These are phyloP conservation scores for Neofusicoccum sp. DNA, from an alignment of 2,329 filamentous ascomycete species.

Conservation along the genomic window DNA sequence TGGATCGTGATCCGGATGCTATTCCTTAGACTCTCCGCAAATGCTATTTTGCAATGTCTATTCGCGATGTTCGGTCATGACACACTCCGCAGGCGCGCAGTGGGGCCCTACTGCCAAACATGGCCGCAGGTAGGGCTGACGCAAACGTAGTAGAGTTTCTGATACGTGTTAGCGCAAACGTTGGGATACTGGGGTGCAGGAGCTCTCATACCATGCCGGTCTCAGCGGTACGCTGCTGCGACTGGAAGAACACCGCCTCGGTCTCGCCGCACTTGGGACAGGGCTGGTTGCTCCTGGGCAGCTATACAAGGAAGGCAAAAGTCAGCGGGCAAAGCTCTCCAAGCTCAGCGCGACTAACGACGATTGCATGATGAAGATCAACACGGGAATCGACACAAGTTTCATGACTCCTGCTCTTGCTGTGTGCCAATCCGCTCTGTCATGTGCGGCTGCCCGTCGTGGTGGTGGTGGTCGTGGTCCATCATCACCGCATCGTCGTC, in stretches of 20 bases:
- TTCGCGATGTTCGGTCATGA: not conserved
- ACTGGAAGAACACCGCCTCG: conserved; percentile 98
- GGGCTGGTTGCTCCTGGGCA: conserved; percentile 82
- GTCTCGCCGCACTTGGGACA: conserved; percentile 84
- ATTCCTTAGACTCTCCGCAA: not conserved
- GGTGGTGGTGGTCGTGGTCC: conserved; percentile 23
- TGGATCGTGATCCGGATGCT: not conserved
- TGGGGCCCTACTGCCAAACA: conserved; percentile 63
- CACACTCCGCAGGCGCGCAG: not conserved
- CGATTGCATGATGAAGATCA: conserved; percentile 17
- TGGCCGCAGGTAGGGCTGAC: conserved; percentile 90
- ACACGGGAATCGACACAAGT: conserved; percentile 1
- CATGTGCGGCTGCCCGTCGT: conserved; percentile 5
- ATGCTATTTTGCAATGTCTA: conserved; percentile 1
- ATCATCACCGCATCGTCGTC: conserved; percentile 21
- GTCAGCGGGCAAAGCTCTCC: conserved; percentile 36
- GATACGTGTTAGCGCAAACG: conserved; percentile 34
- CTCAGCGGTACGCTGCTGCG: conserved; percentile 92
- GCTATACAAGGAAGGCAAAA: conserved; percentile 66
- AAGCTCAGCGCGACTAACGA: conserved; percentile 22
- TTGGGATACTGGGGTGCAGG: not conserved
- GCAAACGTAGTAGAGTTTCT: conserved; percentile 71
- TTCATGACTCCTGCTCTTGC: conserved; percentile 23
- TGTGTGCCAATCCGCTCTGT: conserved; percentile 25
- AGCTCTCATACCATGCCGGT: conserved; percentile 88